Conservation (phyloP, 2,329 filamentous ascomycete genomes). For the Cordyceps militaris region DNA sequence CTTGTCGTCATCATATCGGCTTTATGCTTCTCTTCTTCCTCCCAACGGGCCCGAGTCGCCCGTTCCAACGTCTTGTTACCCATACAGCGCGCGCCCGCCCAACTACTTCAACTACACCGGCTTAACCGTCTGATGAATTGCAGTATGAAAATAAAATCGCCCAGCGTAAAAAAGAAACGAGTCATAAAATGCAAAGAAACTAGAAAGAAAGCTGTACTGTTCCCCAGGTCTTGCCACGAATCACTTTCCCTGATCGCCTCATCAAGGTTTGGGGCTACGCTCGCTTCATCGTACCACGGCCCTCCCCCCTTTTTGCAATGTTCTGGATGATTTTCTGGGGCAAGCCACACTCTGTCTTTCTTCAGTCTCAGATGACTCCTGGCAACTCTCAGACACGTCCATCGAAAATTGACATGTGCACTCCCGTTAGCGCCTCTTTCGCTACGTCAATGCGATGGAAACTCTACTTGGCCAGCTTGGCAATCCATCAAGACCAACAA, state of each 20-base stretch:
- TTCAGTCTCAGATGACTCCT: background rate
- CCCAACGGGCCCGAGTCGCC: background rate
- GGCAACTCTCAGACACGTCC: background rate
- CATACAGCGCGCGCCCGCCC: background rate
- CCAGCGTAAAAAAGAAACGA: too few species aligned
- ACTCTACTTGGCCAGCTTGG: background rate
- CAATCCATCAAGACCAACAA: background rate
- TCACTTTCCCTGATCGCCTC: background rate
- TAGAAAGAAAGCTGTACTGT: too few species aligned
- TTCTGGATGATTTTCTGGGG: conserved; percentile 1
- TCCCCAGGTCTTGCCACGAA: background rate
- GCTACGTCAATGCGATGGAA: conserved; percentile 4
- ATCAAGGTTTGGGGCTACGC: conserved; percentile 4
- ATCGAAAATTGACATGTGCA: conserved; percentile 2
- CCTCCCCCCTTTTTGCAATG: background rate
- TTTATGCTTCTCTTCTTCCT: background rate
- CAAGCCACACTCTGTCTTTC: background rate
- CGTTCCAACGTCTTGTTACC: background rate
- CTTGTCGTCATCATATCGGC: background rate
- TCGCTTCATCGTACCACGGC: conserved; percentile 9
- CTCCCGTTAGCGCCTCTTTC: background rate
- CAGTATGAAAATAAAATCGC: too few species aligned
- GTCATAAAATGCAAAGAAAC: too few species aligned
- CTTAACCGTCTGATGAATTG: too few species aligned
- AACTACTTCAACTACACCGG: too few species aligned